Conservation (phyloP, 495 filamentous ascomycete genomes). For the Staphylotrichum tortipilum region DNA sequence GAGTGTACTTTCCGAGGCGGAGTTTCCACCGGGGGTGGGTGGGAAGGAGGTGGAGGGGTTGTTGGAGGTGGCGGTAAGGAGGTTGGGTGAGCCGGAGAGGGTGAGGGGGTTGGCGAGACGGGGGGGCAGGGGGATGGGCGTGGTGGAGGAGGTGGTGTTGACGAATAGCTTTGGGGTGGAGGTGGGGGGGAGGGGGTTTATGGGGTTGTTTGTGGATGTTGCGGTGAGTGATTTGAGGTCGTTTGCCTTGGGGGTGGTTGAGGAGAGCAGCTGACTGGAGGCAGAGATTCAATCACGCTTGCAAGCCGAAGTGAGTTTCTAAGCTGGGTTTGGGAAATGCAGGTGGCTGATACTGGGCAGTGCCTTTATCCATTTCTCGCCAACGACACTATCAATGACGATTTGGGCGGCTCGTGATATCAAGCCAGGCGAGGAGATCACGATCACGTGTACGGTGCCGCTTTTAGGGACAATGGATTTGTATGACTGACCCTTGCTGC, state of each 20-base stretch:
- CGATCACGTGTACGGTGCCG: conserved; percentile 33
- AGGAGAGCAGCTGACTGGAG: not conserved
- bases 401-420: conserved; percentile 28
- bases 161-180: conserved; percentile 41
- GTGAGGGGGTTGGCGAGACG: conserved; percentile 33
- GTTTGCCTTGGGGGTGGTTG: not conserved
- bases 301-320: conserved; percentile 25
- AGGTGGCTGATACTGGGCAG: conserved; percentile 13
- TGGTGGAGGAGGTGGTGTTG: conserved; percentile 62
- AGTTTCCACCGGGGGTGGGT: conserved; percentile 20
- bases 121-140: conserved; percentile 48
- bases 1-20: conserved; percentile 17
- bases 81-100: conserved; percentile 15
- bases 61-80: conserved; percentile 17
- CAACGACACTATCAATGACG: conserved; percentile 24
- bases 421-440: conserved; percentile 30
- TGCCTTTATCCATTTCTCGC: conserved; percentile 28
- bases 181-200: conserved; percentile 19
- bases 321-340: not conserved
- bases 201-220: conserved; percentile 24
- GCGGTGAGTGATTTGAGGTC: conserved; percentile 24
- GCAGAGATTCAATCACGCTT: conserved; percentile 32
- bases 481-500: not conserved
- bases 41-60: conserved; percentile 21
- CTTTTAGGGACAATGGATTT: no score